Conservation (phyloP, 2,329 filamentous ascomycete species). For the Pestalotiopsis sp. region DNA sequence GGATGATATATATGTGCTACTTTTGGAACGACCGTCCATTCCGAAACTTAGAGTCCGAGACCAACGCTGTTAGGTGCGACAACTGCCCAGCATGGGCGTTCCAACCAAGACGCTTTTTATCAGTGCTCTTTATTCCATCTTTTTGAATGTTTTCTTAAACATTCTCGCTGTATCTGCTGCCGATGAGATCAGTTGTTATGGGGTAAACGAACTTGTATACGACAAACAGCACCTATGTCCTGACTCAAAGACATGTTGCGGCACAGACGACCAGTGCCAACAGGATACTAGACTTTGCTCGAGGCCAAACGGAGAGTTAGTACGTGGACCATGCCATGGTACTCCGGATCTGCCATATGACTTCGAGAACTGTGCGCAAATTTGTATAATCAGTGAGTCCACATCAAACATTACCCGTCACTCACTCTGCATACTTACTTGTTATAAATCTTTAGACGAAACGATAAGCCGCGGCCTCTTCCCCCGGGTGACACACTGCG, state of each 20-base stretch:
- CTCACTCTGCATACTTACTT: no score
- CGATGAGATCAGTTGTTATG: not conserved
- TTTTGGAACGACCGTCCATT: not conserved
- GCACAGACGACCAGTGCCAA: not conserved
- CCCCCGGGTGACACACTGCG: not conserved
- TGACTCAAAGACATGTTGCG: not conserved
- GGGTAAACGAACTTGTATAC: not conserved
- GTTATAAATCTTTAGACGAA: not conserved
- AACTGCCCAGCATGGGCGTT: not conserved
- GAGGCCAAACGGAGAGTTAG: not conserved
- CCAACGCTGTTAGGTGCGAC: no score
- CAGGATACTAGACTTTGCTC: not conserved
- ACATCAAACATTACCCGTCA: no score
- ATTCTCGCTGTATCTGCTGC: not conserved
- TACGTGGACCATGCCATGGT: not conserved
- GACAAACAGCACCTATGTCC: not conserved
- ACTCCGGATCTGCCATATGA: not conserved
- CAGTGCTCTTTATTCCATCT: not conserved
- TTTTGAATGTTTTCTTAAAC: not conserved
- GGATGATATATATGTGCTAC: not conserved
- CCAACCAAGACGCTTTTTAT: not conserved
- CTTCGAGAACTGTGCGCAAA: not conserved
- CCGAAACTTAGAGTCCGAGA: not conserved
- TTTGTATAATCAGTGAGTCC: not conserved
- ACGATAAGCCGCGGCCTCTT: not conserved